Evolutionary conservation across 805 yeast genomes (phyloP).

Genomic region (Yarrowia yakushimensis): DNA sequence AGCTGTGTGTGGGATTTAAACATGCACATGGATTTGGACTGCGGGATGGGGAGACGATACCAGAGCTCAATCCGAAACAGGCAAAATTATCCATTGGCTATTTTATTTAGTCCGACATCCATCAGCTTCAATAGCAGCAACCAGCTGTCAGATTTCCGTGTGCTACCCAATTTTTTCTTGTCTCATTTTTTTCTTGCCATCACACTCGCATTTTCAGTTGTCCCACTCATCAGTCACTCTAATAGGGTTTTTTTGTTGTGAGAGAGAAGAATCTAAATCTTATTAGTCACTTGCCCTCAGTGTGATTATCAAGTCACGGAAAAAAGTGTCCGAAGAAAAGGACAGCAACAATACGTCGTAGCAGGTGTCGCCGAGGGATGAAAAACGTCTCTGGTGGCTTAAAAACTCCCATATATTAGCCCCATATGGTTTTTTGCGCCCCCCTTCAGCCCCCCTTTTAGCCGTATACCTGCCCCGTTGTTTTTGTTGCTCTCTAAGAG

Average conservation of each 20-base stretch:
- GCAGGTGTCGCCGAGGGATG: no score
- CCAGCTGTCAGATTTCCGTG: no score
- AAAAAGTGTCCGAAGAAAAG: background rate
- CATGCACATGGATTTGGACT: background rate
- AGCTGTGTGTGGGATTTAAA: no score
- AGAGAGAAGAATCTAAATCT: background rate
- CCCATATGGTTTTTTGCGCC: background rate
- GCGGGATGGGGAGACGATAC: no score
- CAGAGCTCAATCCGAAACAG: background rate
- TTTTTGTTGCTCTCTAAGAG: background rate
- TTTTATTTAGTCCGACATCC: background rate
- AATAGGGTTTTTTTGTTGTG: background rate
- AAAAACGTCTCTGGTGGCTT: no score
- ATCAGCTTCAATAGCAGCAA: background rate
- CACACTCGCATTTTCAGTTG: background rate
- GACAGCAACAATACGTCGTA: no score
- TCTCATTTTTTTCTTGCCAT: background rate
- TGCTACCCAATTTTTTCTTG: slow-evolving; percentile 1
- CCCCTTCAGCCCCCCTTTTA: background rate
- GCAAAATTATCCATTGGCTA: background rate
- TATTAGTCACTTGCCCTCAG: background rate
- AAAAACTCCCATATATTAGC: background rate
- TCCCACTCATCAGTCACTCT: background rate
- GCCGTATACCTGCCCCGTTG: no score
- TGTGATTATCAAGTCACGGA: background rate